Percentiles rank a stretch among this genome's conserved stretches.
These are phyloP conservation scores for Tulasnella sp. DNA, from an alignment of 768 basidiomycete genomes.

Conservation along the genomic window DNA sequence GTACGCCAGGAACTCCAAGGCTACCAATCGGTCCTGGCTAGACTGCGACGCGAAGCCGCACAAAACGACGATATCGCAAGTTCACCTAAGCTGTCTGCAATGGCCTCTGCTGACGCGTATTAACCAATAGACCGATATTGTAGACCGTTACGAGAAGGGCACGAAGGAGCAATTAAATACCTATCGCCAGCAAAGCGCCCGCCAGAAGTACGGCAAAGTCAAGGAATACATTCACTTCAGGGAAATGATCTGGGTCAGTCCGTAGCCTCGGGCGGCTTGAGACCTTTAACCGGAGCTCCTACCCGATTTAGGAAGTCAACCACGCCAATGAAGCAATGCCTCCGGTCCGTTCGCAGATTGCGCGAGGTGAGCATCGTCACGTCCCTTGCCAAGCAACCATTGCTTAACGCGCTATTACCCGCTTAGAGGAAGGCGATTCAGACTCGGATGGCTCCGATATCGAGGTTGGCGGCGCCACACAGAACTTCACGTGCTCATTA, in stretches of 20 bases:
- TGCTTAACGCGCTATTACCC: background rate
- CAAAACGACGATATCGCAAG: background rate
- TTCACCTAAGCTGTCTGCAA: background rate
- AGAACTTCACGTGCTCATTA: slow-evolving; percentile 81
- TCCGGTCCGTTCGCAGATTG: slow-evolving; percentile 67
- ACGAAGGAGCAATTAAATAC: slow-evolving; percentile 43
- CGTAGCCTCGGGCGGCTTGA: background rate
- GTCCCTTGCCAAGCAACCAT: background rate
- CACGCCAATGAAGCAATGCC: slow-evolving; percentile 68
- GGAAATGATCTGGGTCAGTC: slow-evolving; percentile 61
- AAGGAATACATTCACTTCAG: slow-evolving; percentile 59
- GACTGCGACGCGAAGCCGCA: slow-evolving; percentile 28
- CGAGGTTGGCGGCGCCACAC: slow-evolving; percentile 79
- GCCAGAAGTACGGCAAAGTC: slow-evolving; percentile 72
- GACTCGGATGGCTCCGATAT: slow-evolving; percentile 86
- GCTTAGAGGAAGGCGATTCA: slow-evolving; percentile 68
- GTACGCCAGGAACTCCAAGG: slow-evolving; percentile 56
- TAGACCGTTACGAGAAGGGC: slow-evolving; percentile 47
- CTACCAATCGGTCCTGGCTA: slow-evolving; percentile 53
- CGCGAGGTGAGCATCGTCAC: slow-evolving; percentile 50
- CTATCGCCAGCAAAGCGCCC: slow-evolving; percentile 58
- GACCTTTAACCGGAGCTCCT: background rate
- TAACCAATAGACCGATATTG: slow-evolving; percentile 13
- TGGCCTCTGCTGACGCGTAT: background rate
- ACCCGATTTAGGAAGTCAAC: slow-evolving; percentile 52